Conservation (phyloP, 805 yeast genomes). For the Zygoascus ofunaensis region DNA sequence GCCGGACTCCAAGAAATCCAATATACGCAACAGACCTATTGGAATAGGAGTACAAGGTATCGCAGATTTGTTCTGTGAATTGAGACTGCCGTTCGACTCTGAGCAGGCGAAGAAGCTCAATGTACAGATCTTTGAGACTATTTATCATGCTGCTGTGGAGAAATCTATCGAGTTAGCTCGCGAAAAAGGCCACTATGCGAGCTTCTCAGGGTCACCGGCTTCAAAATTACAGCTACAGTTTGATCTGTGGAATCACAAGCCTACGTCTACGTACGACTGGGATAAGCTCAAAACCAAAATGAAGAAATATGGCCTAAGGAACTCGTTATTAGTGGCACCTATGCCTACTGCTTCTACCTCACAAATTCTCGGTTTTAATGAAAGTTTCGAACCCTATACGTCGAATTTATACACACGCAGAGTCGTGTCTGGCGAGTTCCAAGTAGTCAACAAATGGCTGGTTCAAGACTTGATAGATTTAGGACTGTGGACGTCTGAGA, state of each 20-base stretch:
- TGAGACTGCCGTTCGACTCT: conserved; percentile 82
- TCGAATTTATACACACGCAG: conserved; percentile 87
- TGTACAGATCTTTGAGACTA: conserved; percentile 85
- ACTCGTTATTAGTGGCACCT: conserved; percentile 71
- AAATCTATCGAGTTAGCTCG: conserved; percentile 75
- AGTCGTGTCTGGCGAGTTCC: conserved; percentile 89
- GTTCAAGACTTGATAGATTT: conserved; percentile 71
- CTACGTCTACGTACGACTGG: conserved; percentile 87
- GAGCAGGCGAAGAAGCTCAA: conserved; percentile 66
- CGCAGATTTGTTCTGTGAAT: conserved; percentile 75
- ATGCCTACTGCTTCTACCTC: conserved; percentile 99
- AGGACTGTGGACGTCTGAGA: conserved; percentile 72
- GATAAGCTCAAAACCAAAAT: conserved; percentile 53
- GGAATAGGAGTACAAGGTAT: conserved; percentile 98
- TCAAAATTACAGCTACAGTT: conserved; percentile 77
- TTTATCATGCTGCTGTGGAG: conserved; percentile 88
- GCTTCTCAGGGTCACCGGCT: conserved; percentile 81
- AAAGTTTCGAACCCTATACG: conserved; percentile 94
- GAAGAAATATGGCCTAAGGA: conserved; percentile 61
- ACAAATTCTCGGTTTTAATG: conserved; percentile 86
- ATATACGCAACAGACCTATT: conserved; percentile 79
- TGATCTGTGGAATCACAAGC: conserved; percentile 78
- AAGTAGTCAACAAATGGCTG: conserved; percentile 80
- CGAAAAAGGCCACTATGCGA: conserved; percentile 57
- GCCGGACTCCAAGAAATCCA: conserved; percentile 62